Conservation (phyloP, 306 rosid genomes). For the Lathyrus tuberosus region DNA sequence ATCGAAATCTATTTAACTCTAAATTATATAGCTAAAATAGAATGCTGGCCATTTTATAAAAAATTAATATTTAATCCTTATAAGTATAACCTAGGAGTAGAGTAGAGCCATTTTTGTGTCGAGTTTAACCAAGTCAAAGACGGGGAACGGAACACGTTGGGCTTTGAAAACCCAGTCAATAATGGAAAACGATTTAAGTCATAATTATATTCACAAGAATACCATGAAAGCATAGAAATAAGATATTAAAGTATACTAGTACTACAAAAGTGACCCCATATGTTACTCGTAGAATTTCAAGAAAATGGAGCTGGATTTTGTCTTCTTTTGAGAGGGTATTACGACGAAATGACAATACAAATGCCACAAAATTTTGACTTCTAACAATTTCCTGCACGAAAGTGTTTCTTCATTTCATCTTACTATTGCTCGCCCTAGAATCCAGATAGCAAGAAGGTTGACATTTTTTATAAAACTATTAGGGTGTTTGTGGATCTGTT, state of each 20-base stretch:
- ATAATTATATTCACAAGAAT: background rate
- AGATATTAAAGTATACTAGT: background rate
- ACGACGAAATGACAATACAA: background rate
- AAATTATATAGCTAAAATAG: too few relatives aligned
- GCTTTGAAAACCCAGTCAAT: background rate
- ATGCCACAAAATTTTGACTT: background rate
- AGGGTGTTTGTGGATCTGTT: too few relatives aligned
- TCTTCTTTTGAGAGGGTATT: background rate
- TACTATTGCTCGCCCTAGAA: too few relatives aligned
- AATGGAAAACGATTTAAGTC: background rate
- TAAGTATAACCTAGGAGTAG: too few relatives aligned
- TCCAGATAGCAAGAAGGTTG: too few relatives aligned
- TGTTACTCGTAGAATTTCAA: background rate
- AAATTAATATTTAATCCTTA: too few relatives aligned
- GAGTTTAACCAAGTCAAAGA: background rate
- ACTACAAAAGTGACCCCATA: background rate
- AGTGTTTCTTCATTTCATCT: background rate
- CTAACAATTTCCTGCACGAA: background rate
- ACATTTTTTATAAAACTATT: too few relatives aligned
- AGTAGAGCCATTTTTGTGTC: too few relatives aligned
- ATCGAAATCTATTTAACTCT: too few relatives aligned
- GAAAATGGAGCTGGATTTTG: background rate
- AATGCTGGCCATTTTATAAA: too few relatives aligned
- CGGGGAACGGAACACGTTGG: background rate
- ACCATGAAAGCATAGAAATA: background rate